These are phyloP conservation scores for Clitopilus hobsonii DNA, from an alignment of 768 basidiomycete genomes.

Conservation along the genomic window DNA sequence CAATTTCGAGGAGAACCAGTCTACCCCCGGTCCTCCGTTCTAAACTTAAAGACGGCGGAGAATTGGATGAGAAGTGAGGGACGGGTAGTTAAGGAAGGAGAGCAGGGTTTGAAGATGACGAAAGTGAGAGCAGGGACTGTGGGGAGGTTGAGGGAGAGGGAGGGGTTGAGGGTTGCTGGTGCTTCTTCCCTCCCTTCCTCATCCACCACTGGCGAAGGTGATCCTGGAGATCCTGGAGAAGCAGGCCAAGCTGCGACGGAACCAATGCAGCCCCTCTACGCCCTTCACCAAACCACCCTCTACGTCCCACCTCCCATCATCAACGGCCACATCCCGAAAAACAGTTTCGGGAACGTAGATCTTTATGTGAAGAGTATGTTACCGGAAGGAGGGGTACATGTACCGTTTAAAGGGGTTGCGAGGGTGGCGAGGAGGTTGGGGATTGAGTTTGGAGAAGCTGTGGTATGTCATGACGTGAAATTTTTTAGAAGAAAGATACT, in stretches of 20 bases:
- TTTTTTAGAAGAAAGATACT: neutral
- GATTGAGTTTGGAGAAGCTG: slow-evolving; percentile 91
- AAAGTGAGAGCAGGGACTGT: slow-evolving; percentile 84
- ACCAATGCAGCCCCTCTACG: slow-evolving; percentile 85
- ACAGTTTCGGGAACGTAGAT: slow-evolving; percentile 96
- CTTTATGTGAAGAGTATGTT: slow-evolving; percentile 95
- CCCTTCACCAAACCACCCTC: slow-evolving; percentile 76
- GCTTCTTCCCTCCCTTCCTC: no score
- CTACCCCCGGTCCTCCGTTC: slow-evolving; percentile 78
- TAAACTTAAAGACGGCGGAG: slow-evolving; percentile 86
- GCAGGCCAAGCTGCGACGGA: slow-evolving; percentile 30
- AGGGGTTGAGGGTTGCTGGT: slow-evolving; percentile 36
- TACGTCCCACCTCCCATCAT: slow-evolving; percentile 78
- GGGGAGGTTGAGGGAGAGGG: slow-evolving; percentile 64
- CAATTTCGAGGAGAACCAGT: slow-evolving; percentile 93
- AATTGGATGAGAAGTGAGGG: slow-evolving; percentile 91
- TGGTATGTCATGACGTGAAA: slow-evolving; percentile 53
- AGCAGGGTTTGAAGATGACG: slow-evolving; percentile 86
- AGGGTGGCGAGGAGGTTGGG: slow-evolving; percentile 87
- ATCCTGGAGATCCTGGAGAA: no score
- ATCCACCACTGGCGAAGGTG: no score
- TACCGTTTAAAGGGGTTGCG: slow-evolving; percentile 86
- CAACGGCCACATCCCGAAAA: slow-evolving; percentile 89
- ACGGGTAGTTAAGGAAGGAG: slow-evolving; percentile 61
- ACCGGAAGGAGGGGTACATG: slow-evolving; percentile 78